Base-by-base conservation (phyloP, 2,329 filamentous ascomycete genomes). In the Sporothrix sp. region DNA sequence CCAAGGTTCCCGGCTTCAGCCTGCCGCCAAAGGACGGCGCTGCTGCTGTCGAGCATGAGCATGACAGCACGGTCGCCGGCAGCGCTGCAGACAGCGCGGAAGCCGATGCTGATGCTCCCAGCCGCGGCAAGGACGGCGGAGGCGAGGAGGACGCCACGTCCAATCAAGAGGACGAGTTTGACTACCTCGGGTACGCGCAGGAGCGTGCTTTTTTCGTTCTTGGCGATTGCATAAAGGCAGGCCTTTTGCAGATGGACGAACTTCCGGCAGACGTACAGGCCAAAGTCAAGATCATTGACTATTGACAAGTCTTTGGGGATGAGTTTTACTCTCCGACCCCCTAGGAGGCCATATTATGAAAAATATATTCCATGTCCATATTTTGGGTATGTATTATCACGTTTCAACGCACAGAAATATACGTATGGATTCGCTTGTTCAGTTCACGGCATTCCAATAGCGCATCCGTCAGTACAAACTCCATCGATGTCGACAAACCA, bases 131-230 rank as follows among this genome's bases (percentile, higher is more conserved):
- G 25, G 6, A 28, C 25, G 25, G 25, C 25, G 5, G 25, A 10
- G 25, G 25, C 25, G 25, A 28, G 10, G 25, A 28, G 6, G 25
- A 28, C 6, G 25, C 5, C 25, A 10, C 6, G 5, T 10, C 6
- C 33, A 7, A 20, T 16, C 75, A 75, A 18, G 78, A 75, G 25
- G 86, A 87, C 38, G 86, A 87, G 61, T 98, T 97, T 62, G 90
- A 98, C 66, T 98, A 97, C 65, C 73, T 98, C 21, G 80, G 78
- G 10, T 98, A 97, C 67, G 82, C 93, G 7, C 87, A 95, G 67
- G 87, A 96, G 57, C 76, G 93, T 13, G 90, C 88, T 0, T 74
- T 93, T 69, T 93, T 96, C 67, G 93, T 98, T 69, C 94, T 91
- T 86, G 90, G 89, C 1, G 93, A 98, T 68, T 82, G 88, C 48